Evolutionary conservation across 1,139 yeast species (phyloP), one percentile per base, ranked within the genome.

Genomic region (Suhomyces kunorum): DNA sequence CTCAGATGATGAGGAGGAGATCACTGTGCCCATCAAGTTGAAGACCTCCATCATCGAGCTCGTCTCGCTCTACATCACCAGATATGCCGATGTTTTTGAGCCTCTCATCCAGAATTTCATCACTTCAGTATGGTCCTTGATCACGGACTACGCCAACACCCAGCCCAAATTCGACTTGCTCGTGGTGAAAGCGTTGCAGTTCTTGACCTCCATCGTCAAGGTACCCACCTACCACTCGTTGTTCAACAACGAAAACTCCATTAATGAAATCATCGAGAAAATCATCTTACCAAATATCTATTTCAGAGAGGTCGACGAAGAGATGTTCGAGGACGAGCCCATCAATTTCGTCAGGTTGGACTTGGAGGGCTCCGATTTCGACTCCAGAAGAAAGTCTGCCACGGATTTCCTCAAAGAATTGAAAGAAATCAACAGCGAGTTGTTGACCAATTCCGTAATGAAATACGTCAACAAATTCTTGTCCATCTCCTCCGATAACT

Each of bases 241-340:
- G 38, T 88, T 90, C 61, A 77, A 79, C 53, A 79, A 70, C 42
- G 90, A 84, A 45, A 69, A 68, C 14, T 82, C 90, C 5, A 71
- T 90, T 54, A 80, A 80, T 50, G 89, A 86, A 56, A 79, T 94
- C 38, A 80, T 90, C 9, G 87, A 85, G 54, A 84, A 84, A 51
- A 85, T 92, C 48, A 81, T 94, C 39, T 71, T 94, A 46, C 98
- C 98, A 28, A 94, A 92, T 58, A 81, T 90, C 55, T 78, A 83
- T 15, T 75, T 92, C 54, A 83, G 92, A 57, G 90, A 85, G 43
- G 74, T 84, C 5, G 99, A 94, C 58, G 89, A 88, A 55, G 98
- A 94, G 60, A 63, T 83, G 49, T 92, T 94, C 63, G 98, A 92
- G 64, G 98, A 94, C 63, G 98, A 94, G 57, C 98, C 98, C 28